A percentile compares a stretch with the other conserved stretches of the same genome.
phyloP scores from a whole-genome alignment of 163 green algal genomes.

The Botryococcus braunii region DNA sequence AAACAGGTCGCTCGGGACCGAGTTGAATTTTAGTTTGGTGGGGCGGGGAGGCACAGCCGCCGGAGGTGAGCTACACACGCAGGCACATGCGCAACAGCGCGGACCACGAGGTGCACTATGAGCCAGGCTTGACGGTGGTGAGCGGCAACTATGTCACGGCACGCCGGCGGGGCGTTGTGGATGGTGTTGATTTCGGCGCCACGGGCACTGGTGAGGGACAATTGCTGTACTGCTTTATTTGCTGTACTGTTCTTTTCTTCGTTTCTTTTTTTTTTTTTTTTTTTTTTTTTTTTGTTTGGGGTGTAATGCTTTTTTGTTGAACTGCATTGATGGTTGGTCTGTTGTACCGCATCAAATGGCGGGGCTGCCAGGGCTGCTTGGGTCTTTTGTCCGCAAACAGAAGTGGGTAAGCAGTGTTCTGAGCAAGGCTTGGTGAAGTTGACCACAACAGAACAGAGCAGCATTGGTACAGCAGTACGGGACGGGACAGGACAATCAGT shows the following conservation, averaged over 20 bases:
- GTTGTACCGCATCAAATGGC: neutral
- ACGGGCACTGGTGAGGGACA: conserved; percentile 43
- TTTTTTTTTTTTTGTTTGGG: too few relatives aligned
- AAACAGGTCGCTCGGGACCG: neutral
- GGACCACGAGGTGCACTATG: conserved; percentile 51
- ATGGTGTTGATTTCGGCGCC: conserved; percentile 85
- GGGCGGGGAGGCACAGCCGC: neutral
- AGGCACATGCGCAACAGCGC: conserved; percentile 59
- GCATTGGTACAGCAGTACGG: too few relatives aligned
- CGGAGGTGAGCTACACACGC: conserved; percentile 68
- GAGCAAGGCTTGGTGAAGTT: too few relatives aligned
- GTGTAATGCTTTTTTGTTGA: conserved; percentile 1
- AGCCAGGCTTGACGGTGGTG: conserved; percentile 65
- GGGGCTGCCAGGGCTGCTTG: too few relatives aligned
- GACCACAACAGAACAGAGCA: too few relatives aligned
- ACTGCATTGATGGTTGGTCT: neutral
- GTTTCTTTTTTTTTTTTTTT: too few relatives aligned
- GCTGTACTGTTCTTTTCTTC: too few relatives aligned
- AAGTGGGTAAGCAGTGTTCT: too few relatives aligned
- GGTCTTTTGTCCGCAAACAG: too few relatives aligned
- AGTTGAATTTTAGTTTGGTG: neutral
- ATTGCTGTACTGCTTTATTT: neutral
- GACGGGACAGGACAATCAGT: too few relatives aligned
- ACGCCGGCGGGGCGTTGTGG: conserved; percentile 76
- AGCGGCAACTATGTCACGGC: conserved; percentile 89